phyloP scores from a whole-genome alignment of 768 basidiomycete species.

The Solioccasus polychromus region DNA sequence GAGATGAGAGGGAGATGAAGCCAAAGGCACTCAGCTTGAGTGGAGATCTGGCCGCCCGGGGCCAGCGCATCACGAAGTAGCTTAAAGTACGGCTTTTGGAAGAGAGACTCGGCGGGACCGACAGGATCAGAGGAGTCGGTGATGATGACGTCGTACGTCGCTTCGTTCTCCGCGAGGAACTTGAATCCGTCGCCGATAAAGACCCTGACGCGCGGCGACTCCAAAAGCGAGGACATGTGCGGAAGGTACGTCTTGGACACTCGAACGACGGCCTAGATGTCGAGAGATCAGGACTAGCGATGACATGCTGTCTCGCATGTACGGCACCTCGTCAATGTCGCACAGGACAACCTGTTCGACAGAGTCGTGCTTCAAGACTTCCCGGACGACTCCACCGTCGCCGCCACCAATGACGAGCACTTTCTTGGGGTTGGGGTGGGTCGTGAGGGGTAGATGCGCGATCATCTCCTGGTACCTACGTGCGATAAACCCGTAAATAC shows the following conservation, averaged over 20 bases:
- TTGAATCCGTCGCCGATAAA: conserved; percentile 95
- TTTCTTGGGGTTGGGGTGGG: conserved; percentile 93
- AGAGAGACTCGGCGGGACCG: conserved; percentile 90
- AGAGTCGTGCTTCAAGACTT: conserved; percentile 89
- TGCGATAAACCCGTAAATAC: background rate
- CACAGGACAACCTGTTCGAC: conserved; percentile 93
- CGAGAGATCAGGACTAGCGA: background rate
- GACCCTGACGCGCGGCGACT: conserved; percentile 78
- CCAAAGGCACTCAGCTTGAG: conserved; percentile 96
- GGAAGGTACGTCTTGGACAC: conserved; percentile 93
- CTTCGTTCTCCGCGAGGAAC: conserved; percentile 85
- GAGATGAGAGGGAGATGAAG: conserved; percentile 86
- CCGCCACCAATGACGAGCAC: conserved; percentile 98
- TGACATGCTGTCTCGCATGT: background rate
- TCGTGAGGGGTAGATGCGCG: conserved; percentile 91
- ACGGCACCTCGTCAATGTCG: conserved; percentile 89
- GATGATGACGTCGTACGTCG: conserved; percentile 94
- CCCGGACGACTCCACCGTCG: conserved; percentile 96
- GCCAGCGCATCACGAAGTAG: conserved; percentile 87
- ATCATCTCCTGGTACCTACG: conserved; percentile 98
- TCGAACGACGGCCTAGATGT: conserved; percentile 78
- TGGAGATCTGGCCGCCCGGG: conserved; percentile 90
- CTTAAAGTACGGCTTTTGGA: conserved; percentile 97
- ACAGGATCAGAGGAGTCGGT: conserved; percentile 99
- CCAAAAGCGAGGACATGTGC: conserved; percentile 85